Evolutionary conservation across 208 protist species (phyloP), one percentile per base, ranked within the genome.

Genomic region (Sergeia podlipaevii): DNA sequence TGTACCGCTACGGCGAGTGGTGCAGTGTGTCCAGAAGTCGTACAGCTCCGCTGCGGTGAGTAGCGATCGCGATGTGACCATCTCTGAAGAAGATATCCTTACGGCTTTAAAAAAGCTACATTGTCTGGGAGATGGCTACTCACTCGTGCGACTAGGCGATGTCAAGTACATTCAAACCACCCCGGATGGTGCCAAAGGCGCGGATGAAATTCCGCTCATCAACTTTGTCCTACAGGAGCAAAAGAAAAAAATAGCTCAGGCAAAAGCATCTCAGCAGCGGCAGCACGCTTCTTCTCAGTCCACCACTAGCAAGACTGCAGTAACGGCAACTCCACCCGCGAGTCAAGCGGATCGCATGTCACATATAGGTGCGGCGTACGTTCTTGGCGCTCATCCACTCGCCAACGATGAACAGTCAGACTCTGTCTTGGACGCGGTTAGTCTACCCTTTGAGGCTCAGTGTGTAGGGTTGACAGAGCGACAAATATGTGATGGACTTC

Each of bases 111-210:
- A 76, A 2, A 91, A 91, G 56, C 48, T 95, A 7, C 65, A 74
- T 38, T 65, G 70, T 5, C 69, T 94, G 24, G 87, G 87, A 11
- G 80, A 69, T 4, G 87, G 87, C 10, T 94, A 90, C 66, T 78
- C 78, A 39, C 65, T 95, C 0, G 84, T 91, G 28, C 67, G 71
- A 50, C 62, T 95, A 2, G 70, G 48, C 20, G 64, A 68, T 5
- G 65, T 80, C 24, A 68, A 68, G 34, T 95, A 95, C 61, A 90
- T 95, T 55, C 83, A 91, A 59, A 95, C 87, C 8, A 89, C 79
- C 0, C 75, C 80, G 15, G 83, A 91, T 48, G 83, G 81, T 23
- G 65, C 52, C 1, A 56, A 65, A 3, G 71, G 78, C 21, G 77
- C 58, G 26, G 87, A 95, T 49, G 61, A 83, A 37, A 60, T 85